Conservation (phyloP, 495 filamentous ascomycete species). For the Evernia prunastri region DNA sequence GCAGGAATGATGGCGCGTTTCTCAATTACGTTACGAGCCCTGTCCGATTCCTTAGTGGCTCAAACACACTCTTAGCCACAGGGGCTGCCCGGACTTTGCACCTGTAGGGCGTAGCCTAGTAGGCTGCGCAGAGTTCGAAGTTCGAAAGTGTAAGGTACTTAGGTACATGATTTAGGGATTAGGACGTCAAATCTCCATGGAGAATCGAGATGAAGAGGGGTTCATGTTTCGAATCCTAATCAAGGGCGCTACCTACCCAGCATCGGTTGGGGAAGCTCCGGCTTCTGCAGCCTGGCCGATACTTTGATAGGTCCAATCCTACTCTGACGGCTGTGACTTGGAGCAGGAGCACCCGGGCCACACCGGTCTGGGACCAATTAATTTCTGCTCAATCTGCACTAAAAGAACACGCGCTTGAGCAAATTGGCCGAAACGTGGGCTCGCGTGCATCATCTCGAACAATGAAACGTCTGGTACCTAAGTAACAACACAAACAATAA, state of each 20-base stretch:
- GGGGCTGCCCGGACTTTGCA: background rate
- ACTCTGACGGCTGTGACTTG: background rate
- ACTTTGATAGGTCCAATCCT: background rate
- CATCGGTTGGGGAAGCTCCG: slow-evolving; percentile 5
- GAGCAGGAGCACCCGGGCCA: background rate
- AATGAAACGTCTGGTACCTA: slow-evolving; percentile 8
- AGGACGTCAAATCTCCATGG: background rate
- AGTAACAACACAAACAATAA: background rate
- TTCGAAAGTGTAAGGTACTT: too few species aligned
- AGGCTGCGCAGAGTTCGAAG: too few species aligned
- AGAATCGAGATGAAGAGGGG: background rate
- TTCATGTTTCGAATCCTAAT: slow-evolving; percentile 3
- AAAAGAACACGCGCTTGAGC: slow-evolving; percentile 5
- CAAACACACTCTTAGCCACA: background rate
- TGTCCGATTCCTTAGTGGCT: slow-evolving; percentile 1
- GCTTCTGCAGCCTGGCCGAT: background rate
- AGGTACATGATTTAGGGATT: background rate
- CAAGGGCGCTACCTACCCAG: background rate
- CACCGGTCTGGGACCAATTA: background rate
- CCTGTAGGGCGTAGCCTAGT: background rate
- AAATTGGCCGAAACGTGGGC: background rate
- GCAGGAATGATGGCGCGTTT: background rate
- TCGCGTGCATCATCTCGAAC: slow-evolving; percentile 7
- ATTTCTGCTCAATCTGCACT: background rate
- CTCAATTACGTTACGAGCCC: background rate